A percentile compares a stretch with the other conserved stretches of the same genome.
Evolutionary conservation across 164 flowering plant species (phyloP).

Genomic region (Annona cherimola): DNA sequence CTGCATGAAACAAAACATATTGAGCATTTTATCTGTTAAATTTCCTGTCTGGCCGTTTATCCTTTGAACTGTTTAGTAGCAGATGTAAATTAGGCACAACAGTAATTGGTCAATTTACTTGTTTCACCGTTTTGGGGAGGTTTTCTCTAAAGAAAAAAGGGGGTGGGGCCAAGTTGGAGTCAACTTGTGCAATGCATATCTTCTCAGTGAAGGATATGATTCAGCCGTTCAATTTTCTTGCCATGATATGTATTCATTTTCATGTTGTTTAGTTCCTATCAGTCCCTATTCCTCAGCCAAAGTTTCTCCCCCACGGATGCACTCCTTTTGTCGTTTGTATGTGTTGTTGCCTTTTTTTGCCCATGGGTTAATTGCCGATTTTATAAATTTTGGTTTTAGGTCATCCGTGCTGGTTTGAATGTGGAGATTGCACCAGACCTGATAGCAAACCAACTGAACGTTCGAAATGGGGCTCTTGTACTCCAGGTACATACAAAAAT

Average conservation of each 20-base stretch:
- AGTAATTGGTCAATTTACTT: background rate
- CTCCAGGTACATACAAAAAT: conserved; percentile 44
- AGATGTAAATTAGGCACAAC: background rate
- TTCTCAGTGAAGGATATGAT: too few relatives aligned
- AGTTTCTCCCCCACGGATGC: too few relatives aligned
- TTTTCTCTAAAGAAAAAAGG: too few relatives aligned
- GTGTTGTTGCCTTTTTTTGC: too few relatives aligned
- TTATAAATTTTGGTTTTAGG: conserved; percentile 35
- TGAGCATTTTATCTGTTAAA: background rate
- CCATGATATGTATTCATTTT: too few relatives aligned
- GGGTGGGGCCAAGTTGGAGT: too few relatives aligned
- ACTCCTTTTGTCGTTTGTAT: too few relatives aligned
- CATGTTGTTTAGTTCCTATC: too few relatives aligned
- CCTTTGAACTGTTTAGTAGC: background rate
- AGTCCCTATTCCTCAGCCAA: too few relatives aligned
- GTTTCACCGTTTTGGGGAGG: too few relatives aligned
- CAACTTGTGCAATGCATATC: too few relatives aligned
- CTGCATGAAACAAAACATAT: background rate
- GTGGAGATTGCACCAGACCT: conserved; percentile 82
- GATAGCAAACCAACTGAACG: conserved; percentile 85
- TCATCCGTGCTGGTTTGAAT: conserved; percentile 74
- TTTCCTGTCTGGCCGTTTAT: background rate
- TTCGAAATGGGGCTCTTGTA: conserved; percentile 85
- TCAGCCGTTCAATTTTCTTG: too few relatives aligned
- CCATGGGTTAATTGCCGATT: background rate